Conservation (phyloP, 2,329 filamentous ascomycete species). For the Berkeleyomyces rouxiae region DNA sequence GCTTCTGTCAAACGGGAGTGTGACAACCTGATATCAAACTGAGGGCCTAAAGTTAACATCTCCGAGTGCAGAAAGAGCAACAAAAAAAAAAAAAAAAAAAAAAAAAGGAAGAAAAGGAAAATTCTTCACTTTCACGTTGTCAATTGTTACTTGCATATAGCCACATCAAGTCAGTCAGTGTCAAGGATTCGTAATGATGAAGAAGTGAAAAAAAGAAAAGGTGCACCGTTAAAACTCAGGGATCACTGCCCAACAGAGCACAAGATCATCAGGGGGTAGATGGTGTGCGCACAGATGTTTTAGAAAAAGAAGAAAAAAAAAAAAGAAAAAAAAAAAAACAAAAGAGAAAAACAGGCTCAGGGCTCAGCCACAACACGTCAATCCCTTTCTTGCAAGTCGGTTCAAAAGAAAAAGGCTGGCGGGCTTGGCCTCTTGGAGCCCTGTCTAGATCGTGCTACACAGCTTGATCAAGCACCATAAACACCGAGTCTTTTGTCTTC, state of each 20-base stretch:
- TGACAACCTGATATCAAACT: too few species aligned
- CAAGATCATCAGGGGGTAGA: conserved; percentile 1
- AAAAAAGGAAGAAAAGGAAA: not conserved
- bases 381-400: not conserved
- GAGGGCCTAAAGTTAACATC: not conserved
- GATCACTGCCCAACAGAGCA: not conserved
- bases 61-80: not conserved
- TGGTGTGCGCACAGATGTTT: not conserved
- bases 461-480: too few species aligned
- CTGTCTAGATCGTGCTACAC: not conserved
- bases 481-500: too few species aligned
- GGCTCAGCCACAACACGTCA: not conserved
- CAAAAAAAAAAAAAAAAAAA: not conserved
- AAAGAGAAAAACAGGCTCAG: not conserved
- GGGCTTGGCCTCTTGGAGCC: not conserved
- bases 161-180: not conserved
- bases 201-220: not conserved
- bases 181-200: not conserved
- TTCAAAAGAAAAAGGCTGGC: not conserved
- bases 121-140: not conserved
- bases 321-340: not conserved
- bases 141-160: not conserved
- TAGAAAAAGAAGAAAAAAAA: not conserved
- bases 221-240: not conserved
- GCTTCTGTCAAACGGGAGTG: too few species aligned